Evolutionary conservation across 371 early-diverging fungal genomes (phyloP).

Genomic region (Mortierella sp.): DNA sequence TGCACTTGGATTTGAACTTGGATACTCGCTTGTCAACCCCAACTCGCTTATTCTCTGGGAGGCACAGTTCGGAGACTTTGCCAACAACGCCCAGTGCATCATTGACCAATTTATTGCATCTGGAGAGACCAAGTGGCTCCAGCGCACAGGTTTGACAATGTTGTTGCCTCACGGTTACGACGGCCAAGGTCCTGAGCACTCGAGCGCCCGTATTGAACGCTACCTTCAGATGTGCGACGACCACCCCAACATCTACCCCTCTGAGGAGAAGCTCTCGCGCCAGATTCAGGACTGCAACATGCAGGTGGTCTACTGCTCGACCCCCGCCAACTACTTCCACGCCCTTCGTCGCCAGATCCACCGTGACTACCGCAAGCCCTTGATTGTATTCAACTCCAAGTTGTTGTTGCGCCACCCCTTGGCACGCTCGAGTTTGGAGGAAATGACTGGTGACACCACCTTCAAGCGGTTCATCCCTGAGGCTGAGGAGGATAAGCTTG

Average conservation of each 20-base stretch:
- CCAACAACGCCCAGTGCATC: constrained; percentile 96
- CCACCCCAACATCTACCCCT: constrained; percentile 87
- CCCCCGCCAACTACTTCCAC: constrained; percentile 97
- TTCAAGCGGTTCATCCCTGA: constrained; percentile 95
- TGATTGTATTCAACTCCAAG: constrained; percentile 92
- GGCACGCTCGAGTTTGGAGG: constrained; percentile 84
- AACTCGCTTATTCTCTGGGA: constrained; percentile 96
- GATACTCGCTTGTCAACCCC: constrained; percentile 94
- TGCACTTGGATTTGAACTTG: constrained; percentile 95
- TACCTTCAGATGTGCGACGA: constrained; percentile 95
- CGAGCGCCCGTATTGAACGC: constrained; percentile 93
- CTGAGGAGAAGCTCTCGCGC: constrained; percentile 80
- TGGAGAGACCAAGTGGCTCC: constrained; percentile 98
- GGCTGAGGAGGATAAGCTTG: constrained; percentile 75
- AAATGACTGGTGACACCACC: constrained; percentile 83
- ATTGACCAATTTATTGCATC: constrained; percentile 96
- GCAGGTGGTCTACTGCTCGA: constrained; percentile 95
- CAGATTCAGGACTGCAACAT: constrained; percentile 98
- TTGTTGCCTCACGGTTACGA: constrained; percentile 98
- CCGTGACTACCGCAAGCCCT: constrained; percentile 97
- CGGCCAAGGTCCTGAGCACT: constrained; percentile 98
- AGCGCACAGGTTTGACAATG: constrained; percentile 91
- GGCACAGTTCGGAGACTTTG: constrained; percentile 98
- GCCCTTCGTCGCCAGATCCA: constrained; percentile 93
- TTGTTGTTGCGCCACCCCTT: constrained; percentile 93